A percentile compares a stretch with the other conserved stretches of the same genome.
phyloP scores from a whole-genome alignment of 208 protist genomes.

The Trypanosoma congolense region DNA sequence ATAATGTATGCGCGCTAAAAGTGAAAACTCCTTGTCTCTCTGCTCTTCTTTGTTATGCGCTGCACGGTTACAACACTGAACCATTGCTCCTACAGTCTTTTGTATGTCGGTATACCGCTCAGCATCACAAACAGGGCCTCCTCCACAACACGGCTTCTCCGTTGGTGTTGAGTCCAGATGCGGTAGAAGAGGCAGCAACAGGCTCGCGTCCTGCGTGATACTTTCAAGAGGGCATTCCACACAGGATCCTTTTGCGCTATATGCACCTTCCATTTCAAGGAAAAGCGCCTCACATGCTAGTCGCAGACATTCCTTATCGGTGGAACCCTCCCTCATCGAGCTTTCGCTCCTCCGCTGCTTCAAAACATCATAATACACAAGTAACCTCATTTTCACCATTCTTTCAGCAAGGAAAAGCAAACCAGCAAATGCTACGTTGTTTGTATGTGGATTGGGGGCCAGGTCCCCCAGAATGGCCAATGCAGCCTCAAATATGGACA shows the following conservation, averaged over 20 bases:
- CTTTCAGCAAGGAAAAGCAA: constrained; percentile 8
- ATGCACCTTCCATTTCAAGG: constrained; percentile 16
- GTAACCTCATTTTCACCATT: background rate
- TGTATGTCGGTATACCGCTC: constrained; percentile 4
- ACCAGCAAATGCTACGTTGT: constrained; percentile 1
- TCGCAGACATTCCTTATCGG: constrained; percentile 3
- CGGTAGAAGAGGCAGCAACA: constrained; percentile 17
- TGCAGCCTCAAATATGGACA: constrained; percentile 11
- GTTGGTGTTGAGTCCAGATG: constrained; percentile 5
- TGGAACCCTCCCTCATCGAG: background rate
- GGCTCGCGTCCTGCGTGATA: constrained; percentile 7
- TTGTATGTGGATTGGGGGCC: background rate
- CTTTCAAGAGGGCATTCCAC: background rate
- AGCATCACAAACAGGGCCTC: background rate
- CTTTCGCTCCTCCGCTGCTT: background rate
- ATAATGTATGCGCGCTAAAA: constrained; percentile 16
- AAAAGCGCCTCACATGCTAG: constrained; percentile 13
- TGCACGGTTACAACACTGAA: constrained; percentile 10
- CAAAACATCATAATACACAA: constrained; percentile 4
- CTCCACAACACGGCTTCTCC: background rate
- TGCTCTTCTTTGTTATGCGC: constrained; percentile 10
- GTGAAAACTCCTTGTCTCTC: constrained; percentile 13
- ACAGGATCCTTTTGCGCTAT: background rate
- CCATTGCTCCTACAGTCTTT: constrained; percentile 3
- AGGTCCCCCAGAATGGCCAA: constrained; percentile 8